phyloP scores from a whole-genome alignment of 805 yeast genomes.

The Starmera dryadoides region DNA sequence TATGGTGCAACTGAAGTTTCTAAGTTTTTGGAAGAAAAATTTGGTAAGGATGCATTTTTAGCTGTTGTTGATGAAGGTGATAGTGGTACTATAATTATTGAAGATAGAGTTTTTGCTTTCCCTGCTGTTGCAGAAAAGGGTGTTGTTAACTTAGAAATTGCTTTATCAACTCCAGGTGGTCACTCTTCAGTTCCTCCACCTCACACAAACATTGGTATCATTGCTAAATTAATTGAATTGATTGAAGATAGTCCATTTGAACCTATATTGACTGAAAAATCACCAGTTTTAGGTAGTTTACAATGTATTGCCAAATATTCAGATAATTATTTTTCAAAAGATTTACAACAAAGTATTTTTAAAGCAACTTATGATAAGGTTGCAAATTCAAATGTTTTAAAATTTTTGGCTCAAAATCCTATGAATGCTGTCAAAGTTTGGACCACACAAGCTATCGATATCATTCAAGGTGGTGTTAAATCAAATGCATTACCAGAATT shows the following conservation, averaged over 20 bases:
- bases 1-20: conserved; percentile 53
- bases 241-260: conserved; percentile 51
- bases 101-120: conserved; percentile 38
- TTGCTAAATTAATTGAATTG: conserved; percentile 43
- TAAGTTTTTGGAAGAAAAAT: conserved; percentile 36
- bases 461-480: conserved; percentile 64
- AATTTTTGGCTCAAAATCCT: conserved; percentile 24
- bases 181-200: conserved; percentile 68
- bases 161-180: conserved; percentile 59
- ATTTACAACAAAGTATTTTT: conserved; percentile 23
- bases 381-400: conserved; percentile 30
- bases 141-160: conserved; percentile 40
- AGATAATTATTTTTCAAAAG: conserved; percentile 15
- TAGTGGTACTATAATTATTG: conserved; percentile 25
- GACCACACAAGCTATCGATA: conserved; percentile 22
- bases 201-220: conserved; percentile 66
- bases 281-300: conserved; percentile 47
- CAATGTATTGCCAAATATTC: conserved; percentile 55
- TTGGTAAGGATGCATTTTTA: conserved; percentile 52
- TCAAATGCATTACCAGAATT: conserved; percentile 70
- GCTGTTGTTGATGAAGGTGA: conserved; percentile 60
- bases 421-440: conserved; percentile 40
- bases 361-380: conserved; percentile 25
- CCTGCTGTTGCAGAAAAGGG: conserved; percentile 63
- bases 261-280: conserved; percentile 35